Evolutionary conservation across 1,139 yeast species (phyloP).

Genomic region (Pichia sp.): DNA sequence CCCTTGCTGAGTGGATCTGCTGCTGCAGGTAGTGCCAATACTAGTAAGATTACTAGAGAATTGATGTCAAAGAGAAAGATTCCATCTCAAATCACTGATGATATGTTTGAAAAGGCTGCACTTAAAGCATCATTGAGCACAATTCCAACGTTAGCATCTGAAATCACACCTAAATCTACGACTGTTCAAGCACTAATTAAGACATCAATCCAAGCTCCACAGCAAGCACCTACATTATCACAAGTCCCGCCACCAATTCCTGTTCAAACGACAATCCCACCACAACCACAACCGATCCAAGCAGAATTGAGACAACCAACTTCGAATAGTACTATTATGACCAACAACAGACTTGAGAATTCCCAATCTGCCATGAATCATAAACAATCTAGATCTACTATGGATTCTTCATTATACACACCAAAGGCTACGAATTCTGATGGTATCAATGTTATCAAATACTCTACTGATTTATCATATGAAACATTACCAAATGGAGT

Average conservation of each 20-base stretch:
- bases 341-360: not conserved
- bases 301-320: not conserved
- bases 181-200: not conserved
- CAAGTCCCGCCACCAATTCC: slow-evolving; percentile 2
- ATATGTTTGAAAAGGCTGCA: slow-evolving; percentile 10
- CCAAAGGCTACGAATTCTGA: not conserved
- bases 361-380: not conserved
- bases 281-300: not conserved
- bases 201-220: not conserved
- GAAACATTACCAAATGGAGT: slow-evolving; percentile 25
- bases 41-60: not conserved
- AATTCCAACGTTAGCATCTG: slow-evolving; percentile 4
- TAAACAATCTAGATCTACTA: not conserved
- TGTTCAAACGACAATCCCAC: not conserved
- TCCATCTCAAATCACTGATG: slow-evolving; percentile 24
- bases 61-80: slow-evolving; percentile 24
- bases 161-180: not conserved
- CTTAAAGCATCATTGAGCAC: slow-evolving; percentile 11
- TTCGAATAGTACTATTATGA: not conserved
- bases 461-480: slow-evolving; percentile 21
- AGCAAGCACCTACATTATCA: not conserved
- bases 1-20: not conserved
- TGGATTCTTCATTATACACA: slow-evolving; percentile 5
- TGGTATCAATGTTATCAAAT: slow-evolving; percentile 16
- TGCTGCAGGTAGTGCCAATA: not conserved